These are phyloP conservation scores for Spatholobus suberectus DNA, from an alignment of 306 rosid genomes.

Conservation along the genomic window DNA sequence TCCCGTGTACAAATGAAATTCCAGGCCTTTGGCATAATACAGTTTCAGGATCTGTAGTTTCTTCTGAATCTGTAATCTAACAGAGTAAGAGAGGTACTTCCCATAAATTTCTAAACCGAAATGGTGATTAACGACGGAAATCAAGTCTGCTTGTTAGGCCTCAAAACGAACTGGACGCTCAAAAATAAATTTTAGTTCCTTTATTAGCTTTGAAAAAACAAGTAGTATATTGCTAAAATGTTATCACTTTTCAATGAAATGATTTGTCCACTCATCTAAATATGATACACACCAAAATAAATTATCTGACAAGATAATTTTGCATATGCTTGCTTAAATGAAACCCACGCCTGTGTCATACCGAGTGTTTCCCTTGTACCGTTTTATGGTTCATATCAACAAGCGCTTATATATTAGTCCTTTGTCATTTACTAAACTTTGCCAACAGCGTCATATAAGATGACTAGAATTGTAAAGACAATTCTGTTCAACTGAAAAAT, in stretches of 20 bases:
- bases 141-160: background rate
- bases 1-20: conserved; percentile 29
- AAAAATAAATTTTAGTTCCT: background rate
- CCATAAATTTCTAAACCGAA: background rate
- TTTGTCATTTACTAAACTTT: background rate
- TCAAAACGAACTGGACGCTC: background rate
- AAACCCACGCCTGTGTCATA: background rate
- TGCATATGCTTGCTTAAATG: background rate
- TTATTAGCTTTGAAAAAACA: background rate
- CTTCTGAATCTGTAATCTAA: conserved; percentile 10
- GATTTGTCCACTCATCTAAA: background rate
- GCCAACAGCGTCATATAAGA: background rate
- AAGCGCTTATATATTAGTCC: background rate
- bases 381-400: background rate
- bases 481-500: background rate
- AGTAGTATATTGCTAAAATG: background rate
- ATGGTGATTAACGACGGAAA: background rate
- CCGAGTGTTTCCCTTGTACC: background rate
- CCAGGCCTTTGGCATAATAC: background rate
- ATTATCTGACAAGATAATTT: background rate
- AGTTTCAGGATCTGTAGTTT: background rate
- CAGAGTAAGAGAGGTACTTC: background rate
- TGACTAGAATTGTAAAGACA: background rate
- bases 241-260: background rate
- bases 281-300: background rate